Conservation (phyloP, 768 basidiomycete genomes). For the Mycena pura region DNA sequence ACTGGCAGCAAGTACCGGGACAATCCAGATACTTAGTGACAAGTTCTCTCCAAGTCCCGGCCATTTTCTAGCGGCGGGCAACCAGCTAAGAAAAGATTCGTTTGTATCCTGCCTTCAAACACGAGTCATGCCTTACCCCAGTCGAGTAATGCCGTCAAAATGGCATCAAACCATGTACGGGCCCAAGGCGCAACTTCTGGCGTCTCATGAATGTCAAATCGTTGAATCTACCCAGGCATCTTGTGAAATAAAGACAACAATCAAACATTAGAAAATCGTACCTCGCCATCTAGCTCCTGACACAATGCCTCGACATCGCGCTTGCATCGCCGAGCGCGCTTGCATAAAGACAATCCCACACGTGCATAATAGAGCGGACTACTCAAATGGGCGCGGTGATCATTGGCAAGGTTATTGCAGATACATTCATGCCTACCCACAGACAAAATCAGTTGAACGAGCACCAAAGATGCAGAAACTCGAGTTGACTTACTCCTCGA, state of each 20-base stretch:
- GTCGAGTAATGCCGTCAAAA: neutral
- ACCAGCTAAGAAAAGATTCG: neutral
- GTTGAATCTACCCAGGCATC: neutral
- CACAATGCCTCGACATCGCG: neutral
- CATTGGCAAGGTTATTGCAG: neutral
- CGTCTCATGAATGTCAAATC: neutral
- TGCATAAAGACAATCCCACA: neutral
- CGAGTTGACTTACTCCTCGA: neutral
- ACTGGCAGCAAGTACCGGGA: neutral
- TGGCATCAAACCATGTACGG: neutral
- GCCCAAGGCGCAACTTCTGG: neutral
- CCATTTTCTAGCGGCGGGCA: neutral
- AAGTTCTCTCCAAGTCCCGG: neutral
- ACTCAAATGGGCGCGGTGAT: neutral
- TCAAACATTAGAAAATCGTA: neutral
- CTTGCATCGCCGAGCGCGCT: neutral
- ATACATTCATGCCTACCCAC: neutral
- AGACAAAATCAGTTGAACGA: neutral
- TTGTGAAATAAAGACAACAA: neutral
- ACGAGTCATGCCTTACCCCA: neutral
- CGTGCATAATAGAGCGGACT: neutral
- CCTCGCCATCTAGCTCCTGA: neutral
- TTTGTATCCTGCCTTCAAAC: neutral
- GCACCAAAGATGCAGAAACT: neutral
- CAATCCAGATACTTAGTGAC: neutral